Evolutionary conservation across 2,329 filamentous ascomycete species (phyloP), one percentile per base, ranked within the genome.

Genomic region (Xylariaceae sp.): DNA sequence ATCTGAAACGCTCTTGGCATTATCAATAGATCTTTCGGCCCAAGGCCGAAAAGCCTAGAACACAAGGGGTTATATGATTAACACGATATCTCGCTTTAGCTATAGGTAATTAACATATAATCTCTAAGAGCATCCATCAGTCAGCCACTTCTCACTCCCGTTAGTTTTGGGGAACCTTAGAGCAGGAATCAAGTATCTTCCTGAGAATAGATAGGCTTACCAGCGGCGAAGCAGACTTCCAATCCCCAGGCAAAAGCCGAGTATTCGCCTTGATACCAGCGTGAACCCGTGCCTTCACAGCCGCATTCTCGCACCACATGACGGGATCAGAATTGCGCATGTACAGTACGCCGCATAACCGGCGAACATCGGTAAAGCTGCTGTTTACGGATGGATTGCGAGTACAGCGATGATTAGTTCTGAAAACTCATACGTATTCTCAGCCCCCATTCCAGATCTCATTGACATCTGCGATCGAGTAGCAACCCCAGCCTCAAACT

Each of bases 231-330:
- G 40, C 40, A 33, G 40, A 44, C 17, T 47, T 44, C 45, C 40
- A 47, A 43, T 47, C 40, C 12, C 22, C 36, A 2, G 25, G 22
- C 45, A 47, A 43, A 11, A 47, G n/a, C 32, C 44, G 45, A 5
- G 36, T 25, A 16, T 47, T 47, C 14, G 40, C 40, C 22, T n/a
- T 29, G 11, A 44, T 21, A 23, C 40, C 44, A 19, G 17, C 36
- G 14, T 32, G 25, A 17, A 44, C 12, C 4, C 45, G 27, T 29
- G 27, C 40, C 23, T 32, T 21, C 12, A 47, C 33, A 3, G n/a
- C 32, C 17, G 14, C n/a, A 10, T 47, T 44, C 19, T 40, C 20
- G 11, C 40, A 47, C 45, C 35, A 40, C 36, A 44, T 29, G 23
- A 41, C 7, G 36, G 40, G 10, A 40, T 43, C 27, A 36, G 40